Base-by-base conservation (phyloP, 1,284 basidiomycete species). In the Ustilago loliicola region DNA sequence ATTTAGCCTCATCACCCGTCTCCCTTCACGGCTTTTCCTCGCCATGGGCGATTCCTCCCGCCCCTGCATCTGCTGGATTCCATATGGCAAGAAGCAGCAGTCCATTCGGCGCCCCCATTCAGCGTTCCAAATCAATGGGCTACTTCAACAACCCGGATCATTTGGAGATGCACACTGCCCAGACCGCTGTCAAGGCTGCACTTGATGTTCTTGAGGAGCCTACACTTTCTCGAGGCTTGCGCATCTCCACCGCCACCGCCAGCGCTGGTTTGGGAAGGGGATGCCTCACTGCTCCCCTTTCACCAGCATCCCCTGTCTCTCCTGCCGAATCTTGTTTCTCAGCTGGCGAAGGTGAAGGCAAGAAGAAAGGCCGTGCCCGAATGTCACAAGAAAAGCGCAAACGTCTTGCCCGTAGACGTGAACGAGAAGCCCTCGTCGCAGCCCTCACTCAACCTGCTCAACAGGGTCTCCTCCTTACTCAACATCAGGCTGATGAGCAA, bases 381-480 rank as follows among this genome's bases (percentile, higher is more conserved):
- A 82, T 82, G 80, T 76, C 71, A 34, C 80, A 82, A 59, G 80
- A 82, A 55, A 82, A 82, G 59, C 67, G 80, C 5, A 77, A 76
- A 40, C 36, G 80, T 9, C 59, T 82, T 2, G 80, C 80, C 7
- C 50, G 80, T 10, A 50, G 80, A 13, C 52, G 77, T 13, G 80
- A 82, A 30, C 40, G 80, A 21, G 80, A 82, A 40, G 80, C 80
- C 1, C 63, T 81, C 8, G 30, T 80, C 3, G 64, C 61, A 2
- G 45, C 56, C 3, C 23, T 67, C 3, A 32, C n/a, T 3, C 51
- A 51, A 9, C 58, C 42, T 30, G 13, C 32, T 1, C 58, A 56
- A 23, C 17, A 38, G 9, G 42, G 29, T 25, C 8, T 45, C 15
- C n/a, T 45, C 42, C 15, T 23, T n/a, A 34, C 19, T 27, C 19